Evolutionary conservation across 164 flowering plant species (phyloP), one percentile per base, ranked within the genome.

Genomic region (Vitis rotundifolia): DNA sequence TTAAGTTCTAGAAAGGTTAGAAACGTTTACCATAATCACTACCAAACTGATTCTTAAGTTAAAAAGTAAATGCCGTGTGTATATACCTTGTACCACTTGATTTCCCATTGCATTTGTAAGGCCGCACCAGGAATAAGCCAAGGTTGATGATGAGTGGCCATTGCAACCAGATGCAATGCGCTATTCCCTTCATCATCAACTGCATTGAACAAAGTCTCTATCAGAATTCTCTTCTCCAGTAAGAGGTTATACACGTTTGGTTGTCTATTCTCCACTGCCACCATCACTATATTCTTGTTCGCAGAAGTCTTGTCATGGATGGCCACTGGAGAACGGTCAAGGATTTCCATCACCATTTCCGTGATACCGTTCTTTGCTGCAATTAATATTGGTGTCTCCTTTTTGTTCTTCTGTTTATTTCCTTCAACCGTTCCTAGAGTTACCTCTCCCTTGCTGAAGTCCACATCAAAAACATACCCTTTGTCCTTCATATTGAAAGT

Each of bases 291-390:
- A 47, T 73, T 77, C 72, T 72, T 72, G 11, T 61, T 26, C 0
- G 55, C 54, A 0, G 52, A 12, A 15, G 64, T 48, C 52, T 22
- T 15, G 15, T 76, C 76, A 5, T 72, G 62, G 26, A 76, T 65
- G 19, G 79, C 79, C 44, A 58, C 63, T 0, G 79, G 79, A 52
- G 64, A 72, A 10, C 1, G 26, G 12, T 72, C 49, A 2, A 76
- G 73, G 11, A 76, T 72, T 56, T 29, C 49, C 3, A 60, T 59
- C 37, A 77, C 73, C 50, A 77, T 77, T 57, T 72, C 76, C 0
- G 54, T n/a, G 49, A 73, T 62, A 2, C 79, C 79, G 7, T 11
- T 68, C 29, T 64, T 72, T n/a, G 75, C 75, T n/a, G 75, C 75
- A 4, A 73, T 10, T 26, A 73, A 16, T 59, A 73, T 22, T 0